Evolutionary conservation across 108 stramenopile genomes (phyloP), one percentile per base, ranked within the genome.

Genomic region (Nitzschia inconspicua): DNA sequence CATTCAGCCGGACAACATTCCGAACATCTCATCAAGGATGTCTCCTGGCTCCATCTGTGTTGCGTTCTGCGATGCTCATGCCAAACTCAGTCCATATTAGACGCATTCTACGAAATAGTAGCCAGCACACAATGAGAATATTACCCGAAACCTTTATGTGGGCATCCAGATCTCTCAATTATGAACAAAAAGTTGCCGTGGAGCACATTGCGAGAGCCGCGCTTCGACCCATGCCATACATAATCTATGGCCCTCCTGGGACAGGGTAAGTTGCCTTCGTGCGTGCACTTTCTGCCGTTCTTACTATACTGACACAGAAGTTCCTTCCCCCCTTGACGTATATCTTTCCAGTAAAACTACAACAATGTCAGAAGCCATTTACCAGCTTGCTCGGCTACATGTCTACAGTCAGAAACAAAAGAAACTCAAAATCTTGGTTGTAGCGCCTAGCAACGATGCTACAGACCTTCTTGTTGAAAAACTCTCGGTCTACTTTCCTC

Each of bases 171-270:
- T 20, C 26, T 26, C 51, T 86, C 39, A 80, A 86, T 41, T 7
- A 62, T 8, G 78, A 86, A 30, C 84, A 82, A 54, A 47, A 77
- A 48, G 22, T 36, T n/a, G 80, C 78, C 26, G 76, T 86, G 0
- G 19, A 61, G 10, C 50, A 51, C 0, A 71, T 77, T 29, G 48
- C 76, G 22, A 44, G 50, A 30, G 64, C 68, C 1, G 46, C 37
- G 10, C 44, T 41, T 50, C 63, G 75, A 27, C 75, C 80, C 29
- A 39, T 73, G 19, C 86, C 86, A 9, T 82, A 82, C 43, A 40
- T 84, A 8, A 73, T 88, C 28, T 88, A 67, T 64, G 81, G 84
- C 4, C 84, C 87, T 14, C 87, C 83, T 36, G 83, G 76, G 4
- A 83, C 74, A 13, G 72, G 68, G 0, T 42, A 28, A 3, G 23